Evolutionary conservation across 257 asterid genomes (phyloP).

Genomic region (Linderniella brevidens): DNA sequence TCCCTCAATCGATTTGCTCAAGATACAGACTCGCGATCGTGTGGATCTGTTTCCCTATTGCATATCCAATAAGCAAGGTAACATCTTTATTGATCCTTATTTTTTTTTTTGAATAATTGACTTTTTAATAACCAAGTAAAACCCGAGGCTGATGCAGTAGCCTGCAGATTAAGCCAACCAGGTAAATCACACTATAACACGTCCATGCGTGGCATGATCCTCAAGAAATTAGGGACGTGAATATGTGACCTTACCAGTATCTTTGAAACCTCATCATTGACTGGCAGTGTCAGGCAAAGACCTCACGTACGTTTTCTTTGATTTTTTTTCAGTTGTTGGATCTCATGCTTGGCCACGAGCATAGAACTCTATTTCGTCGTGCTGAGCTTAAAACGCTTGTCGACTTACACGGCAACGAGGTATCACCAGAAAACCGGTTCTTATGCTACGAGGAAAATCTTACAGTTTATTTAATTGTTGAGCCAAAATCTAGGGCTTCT

Average conservation of each 20-base stretch:
- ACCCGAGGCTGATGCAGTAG: too few relatives aligned
- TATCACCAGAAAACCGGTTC: constrained; percentile 8
- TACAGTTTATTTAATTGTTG: neutral
- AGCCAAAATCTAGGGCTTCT: too few relatives aligned
- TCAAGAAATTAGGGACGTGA: too few relatives aligned
- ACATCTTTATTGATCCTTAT: neutral
- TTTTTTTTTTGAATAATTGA: too few relatives aligned
- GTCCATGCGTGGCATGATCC: too few relatives aligned
- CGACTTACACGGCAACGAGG: constrained; percentile 75
- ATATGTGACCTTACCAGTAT: too few relatives aligned
- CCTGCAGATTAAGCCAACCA: too few relatives aligned
- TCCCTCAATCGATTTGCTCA: constrained; percentile 80
- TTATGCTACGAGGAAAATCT: neutral
- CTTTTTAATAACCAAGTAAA: too few relatives aligned
- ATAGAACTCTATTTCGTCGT: constrained; percentile 62
- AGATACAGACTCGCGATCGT: constrained; percentile 77
- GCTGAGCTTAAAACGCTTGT: constrained; percentile 85
- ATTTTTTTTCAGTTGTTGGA: constrained; percentile 59
- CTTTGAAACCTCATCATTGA: too few relatives aligned
- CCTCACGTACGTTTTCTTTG: too few relatives aligned
- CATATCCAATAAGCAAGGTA: constrained; percentile 93
- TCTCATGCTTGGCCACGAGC: constrained; percentile 55
- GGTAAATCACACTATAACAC: too few relatives aligned
- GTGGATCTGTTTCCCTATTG: constrained; percentile 75
- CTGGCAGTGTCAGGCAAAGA: too few relatives aligned